phyloP scores from a whole-genome alignment of 164 flowering plant species.

The Echeveria elegans region DNA sequence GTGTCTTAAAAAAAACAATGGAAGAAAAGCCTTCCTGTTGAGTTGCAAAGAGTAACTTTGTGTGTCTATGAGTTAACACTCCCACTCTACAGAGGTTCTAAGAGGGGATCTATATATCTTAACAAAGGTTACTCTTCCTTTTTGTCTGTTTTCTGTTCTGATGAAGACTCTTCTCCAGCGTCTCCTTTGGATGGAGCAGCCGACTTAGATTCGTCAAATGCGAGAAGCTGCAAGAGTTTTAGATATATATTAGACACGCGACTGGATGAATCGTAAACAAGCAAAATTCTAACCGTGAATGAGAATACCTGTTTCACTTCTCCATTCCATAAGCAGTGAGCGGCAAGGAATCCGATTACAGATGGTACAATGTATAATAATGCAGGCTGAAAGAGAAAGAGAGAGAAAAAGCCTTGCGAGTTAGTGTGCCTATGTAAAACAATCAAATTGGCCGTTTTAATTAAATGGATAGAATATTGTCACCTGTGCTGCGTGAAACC shows the following conservation, averaged over 20 bases:
- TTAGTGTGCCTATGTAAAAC: not conserved
- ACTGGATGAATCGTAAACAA: too few relatives aligned
- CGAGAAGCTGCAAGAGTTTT: slow-evolving; percentile 20
- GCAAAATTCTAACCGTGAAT: not conserved
- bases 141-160: slow-evolving; percentile 23
- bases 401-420: slow-evolving; percentile 4
- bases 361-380: slow-evolving; percentile 89
- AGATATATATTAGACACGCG: not conserved
- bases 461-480: not conserved
- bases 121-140: slow-evolving; percentile 33
- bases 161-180: slow-evolving; percentile 17
- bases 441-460: not conserved
- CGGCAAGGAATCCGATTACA: slow-evolving; percentile 80
- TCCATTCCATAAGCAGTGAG: slow-evolving; percentile 83
- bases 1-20: not conserved
- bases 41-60: not conserved
- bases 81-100: not conserved
- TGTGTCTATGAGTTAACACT: not conserved
- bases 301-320: slow-evolving; percentile 76
- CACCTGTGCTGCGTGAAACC: slow-evolving; percentile 99
- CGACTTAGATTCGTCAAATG: slow-evolving; percentile 64
- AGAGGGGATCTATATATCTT: not conserved
- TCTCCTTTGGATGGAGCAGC: slow-evolving; percentile 24
- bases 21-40: not conserved
- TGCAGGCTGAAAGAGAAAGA: slow-evolving; percentile 87